Evolutionary conservation across 345 rosid species (phyloP), one percentile per base, ranked within the genome.

Genomic region (Jatropha curcas): DNA sequence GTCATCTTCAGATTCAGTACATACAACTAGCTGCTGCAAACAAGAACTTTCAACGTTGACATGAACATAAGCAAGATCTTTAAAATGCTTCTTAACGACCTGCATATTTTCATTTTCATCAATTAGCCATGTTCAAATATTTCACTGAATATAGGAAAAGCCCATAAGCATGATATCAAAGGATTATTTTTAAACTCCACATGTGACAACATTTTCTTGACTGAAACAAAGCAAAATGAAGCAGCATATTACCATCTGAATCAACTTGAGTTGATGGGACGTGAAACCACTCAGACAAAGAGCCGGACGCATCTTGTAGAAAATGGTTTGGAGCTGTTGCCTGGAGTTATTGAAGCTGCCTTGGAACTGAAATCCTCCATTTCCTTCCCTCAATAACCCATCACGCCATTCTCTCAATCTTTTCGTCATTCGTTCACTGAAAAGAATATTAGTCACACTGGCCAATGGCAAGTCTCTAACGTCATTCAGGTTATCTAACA

Each of bases 391-490:
- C 67, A 92, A 82, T 31, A 92, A 74, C n/a, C 66, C 83, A 70
- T 79, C 82, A 33, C 79, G 86, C 98, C 98, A 95, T 53, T 86
- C 89, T 60, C 68, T 76, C 59, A 95, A 58, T 71, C 56, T 86
- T 41, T 74, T 84, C 83, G 89, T 92, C 88, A 92, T 91, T 85
- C 98, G 88, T 71, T 89, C 94, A n/a, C 88, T 77, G 70, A 95
- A 92, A 51, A 91, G 83, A 79, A 89, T 45, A 83, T 91, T 94
- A 0, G 84, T 80, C 56, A 91, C 70, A 41, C 87, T 81, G 60
- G 70, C 84, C 83, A 84, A 70, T 13, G 85, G 83, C 24, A 75
- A 59, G 37, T 86, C 89, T 55, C 71, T 74, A 25, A 46, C 60
- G 63, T 84, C 87, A 59, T 68, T 74, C 7, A 58, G 69, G 64